phyloP scores from a whole-genome alignment of 78 protist species.

The Mantamonas sphyraenae region DNA sequence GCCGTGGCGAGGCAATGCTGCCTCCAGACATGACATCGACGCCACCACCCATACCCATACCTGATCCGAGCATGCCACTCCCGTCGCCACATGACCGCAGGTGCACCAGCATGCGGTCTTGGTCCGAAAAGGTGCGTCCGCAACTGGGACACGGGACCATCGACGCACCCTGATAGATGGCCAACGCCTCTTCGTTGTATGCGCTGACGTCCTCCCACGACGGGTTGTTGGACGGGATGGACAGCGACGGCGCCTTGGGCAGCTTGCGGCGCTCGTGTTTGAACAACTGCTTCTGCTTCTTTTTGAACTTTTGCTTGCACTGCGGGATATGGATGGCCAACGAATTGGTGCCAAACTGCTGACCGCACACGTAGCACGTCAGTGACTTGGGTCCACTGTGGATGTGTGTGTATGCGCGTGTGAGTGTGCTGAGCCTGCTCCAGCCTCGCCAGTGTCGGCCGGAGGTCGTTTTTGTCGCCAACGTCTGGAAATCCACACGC shows the following conservation, averaged over 20 bases:
- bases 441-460: too few relatives aligned
- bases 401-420: too few relatives aligned
- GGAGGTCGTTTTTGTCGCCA: too few relatives aligned
- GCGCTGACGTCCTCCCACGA: not conserved
- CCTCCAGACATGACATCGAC: not conserved
- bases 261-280: not conserved
- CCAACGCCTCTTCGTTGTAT: not conserved
- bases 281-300: not conserved
- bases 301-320: not conserved
- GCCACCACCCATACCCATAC: not conserved
- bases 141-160: slow-evolving; percentile 19
- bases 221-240: too few relatives aligned
- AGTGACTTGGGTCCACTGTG: too few relatives aligned
- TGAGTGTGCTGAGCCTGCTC: too few relatives aligned
- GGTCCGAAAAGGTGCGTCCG: slow-evolving; percentile 25
- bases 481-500: too few relatives aligned
- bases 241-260: not conserved
- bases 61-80: not conserved
- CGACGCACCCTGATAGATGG: not conserved
- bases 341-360: slow-evolving; percentile 8
- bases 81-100: slow-evolving; percentile 19
- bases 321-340: slow-evolving; percentile 21
- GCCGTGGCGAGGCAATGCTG: not conserved
- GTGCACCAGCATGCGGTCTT: slow-evolving; percentile 36
- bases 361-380: slow-evolving; percentile 25